Conservation (phyloP, 768 basidiomycete species). For the Erythrobasidium yunnanense region DNA sequence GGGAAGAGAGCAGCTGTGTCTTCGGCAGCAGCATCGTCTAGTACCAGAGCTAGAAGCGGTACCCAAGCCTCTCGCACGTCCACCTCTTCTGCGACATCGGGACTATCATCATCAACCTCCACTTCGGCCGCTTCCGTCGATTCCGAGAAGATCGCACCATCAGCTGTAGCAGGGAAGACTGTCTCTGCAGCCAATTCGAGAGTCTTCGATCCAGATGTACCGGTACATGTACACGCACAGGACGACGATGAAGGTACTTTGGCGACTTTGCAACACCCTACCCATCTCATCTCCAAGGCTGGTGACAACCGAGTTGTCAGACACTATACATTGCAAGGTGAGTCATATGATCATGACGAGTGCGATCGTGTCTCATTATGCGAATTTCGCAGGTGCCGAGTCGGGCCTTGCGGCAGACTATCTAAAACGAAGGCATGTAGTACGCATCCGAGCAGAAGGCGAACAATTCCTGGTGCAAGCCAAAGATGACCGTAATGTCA, state of each 20-base stretch:
- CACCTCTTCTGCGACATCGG: not conserved
- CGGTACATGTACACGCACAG: slow-evolving; percentile 21
- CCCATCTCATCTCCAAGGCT: slow-evolving; percentile 10
- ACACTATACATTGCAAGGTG: slow-evolving; percentile 38
- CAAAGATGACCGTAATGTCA: slow-evolving; percentile 66
- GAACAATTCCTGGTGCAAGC: slow-evolving; percentile 95
- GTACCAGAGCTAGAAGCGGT: slow-evolving; percentile 11
- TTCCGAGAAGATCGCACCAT: not conserved
- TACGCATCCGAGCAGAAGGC: slow-evolving; percentile 79
- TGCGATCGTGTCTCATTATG: not conserved
- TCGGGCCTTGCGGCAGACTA: slow-evolving; percentile 93
- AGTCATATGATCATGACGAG: not conserved
- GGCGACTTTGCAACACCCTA: slow-evolving; percentile 13
- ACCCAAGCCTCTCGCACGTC: slow-evolving; percentile 3
- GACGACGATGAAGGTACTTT: slow-evolving; percentile 4
- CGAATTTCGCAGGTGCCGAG: slow-evolving; percentile 50
- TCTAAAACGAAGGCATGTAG: slow-evolving; percentile 81
- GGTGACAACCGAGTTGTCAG: slow-evolving; percentile 32
- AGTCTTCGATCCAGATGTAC: slow-evolving; percentile 21
- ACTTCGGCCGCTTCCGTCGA: not conserved
- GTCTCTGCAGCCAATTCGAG: too few relatives aligned
- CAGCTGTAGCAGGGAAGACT: slow-evolving; percentile 4
- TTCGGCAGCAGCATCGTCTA: not conserved
- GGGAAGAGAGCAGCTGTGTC: not conserved
- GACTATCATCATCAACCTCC: not conserved